Conservation (phyloP, 2,329 filamentous ascomycete genomes). For the Colletotrichum sp. region DNA sequence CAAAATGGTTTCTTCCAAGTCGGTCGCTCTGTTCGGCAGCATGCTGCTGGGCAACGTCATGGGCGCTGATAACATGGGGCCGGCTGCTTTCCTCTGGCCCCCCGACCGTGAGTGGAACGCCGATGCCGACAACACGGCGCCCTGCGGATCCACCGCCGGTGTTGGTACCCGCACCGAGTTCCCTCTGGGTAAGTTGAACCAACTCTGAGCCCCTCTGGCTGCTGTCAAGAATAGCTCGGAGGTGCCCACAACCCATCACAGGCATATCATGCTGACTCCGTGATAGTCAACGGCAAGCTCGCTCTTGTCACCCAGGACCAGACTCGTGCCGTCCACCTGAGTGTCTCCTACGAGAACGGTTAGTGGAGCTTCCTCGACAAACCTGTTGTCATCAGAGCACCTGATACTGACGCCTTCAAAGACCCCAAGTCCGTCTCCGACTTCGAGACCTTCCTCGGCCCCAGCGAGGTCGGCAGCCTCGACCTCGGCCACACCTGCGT, state of each 20-base stretch:
- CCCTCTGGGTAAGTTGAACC: constrained; percentile 50
- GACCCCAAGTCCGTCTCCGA: constrained; percentile 45
- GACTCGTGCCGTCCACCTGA: constrained; percentile 58
- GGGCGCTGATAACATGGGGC: constrained; percentile 46
- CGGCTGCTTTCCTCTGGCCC: constrained; percentile 66
- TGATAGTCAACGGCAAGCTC: constrained; percentile 56
- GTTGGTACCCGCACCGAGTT: constrained; percentile 59
- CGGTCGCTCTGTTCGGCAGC: constrained; percentile 5
- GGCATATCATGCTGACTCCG: neutral
- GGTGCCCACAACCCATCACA: accelerated
- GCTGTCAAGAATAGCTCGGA: neutral
- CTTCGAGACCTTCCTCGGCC: constrained; percentile 42
- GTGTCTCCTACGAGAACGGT: constrained; percentile 59
- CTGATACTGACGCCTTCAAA: constrained; percentile 15
- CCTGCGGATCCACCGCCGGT: constrained; percentile 58
- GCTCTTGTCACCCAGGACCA: constrained; percentile 63
- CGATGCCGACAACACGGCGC: constrained; percentile 58
- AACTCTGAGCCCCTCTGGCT: neutral
- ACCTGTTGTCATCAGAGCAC: neutral
- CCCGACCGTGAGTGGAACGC: constrained; percentile 60
- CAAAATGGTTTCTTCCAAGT: constrained; percentile 23
- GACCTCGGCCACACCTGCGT: constrained; percentile 54
- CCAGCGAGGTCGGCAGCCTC: constrained; percentile 39
- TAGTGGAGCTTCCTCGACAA: neutral
- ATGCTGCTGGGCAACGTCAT: constrained; percentile 20